Conservation (phyloP, 371 early-diverging fungal species). For the Circinella minor region DNA sequence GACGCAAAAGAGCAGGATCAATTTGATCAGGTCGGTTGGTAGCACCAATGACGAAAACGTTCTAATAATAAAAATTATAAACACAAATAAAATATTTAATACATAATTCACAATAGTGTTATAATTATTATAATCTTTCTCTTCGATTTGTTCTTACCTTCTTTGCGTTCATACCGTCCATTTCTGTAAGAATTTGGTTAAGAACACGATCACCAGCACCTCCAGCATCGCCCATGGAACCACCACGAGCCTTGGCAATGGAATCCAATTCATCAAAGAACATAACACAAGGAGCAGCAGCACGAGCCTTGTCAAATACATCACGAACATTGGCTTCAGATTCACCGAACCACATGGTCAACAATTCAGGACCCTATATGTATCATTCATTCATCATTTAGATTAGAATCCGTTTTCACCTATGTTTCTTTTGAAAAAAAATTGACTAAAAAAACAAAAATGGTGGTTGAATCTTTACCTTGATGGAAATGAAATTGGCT, state of each 20-base stretch:
- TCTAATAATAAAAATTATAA: conserved; percentile 52
- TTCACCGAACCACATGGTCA: conserved; percentile 99
- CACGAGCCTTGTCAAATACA: conserved; percentile 99
- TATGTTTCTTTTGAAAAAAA: no score
- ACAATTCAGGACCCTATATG: conserved; percentile 95
- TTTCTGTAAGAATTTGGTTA: conserved; percentile 99
- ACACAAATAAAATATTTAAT: conserved; percentile 73
- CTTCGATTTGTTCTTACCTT: conserved; percentile 51
- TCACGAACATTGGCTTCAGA: conserved; percentile 99
- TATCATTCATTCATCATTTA: neutral
- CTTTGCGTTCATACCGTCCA: conserved; percentile 99
- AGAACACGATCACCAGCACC: conserved; percentile 99
- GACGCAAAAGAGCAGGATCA: conserved; percentile 94
- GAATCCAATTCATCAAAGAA: conserved; percentile 99
- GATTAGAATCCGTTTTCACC: no score
- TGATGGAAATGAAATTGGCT: conserved; percentile 99
- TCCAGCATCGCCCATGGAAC: conserved; percentile 85
- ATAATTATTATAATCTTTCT: no score
- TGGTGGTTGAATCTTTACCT: conserved; percentile 48
- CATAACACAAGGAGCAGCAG: conserved; percentile 99
- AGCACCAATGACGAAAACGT: conserved; percentile 99
- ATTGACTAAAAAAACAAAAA: no score
- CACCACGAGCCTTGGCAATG: conserved; percentile 97
- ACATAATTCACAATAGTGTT: neutral
- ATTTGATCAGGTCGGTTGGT: conserved; percentile 99